These are phyloP conservation scores for Colletotrichum phormii DNA, from an alignment of 2,329 filamentous ascomycete species.

Conservation along the genomic window DNA sequence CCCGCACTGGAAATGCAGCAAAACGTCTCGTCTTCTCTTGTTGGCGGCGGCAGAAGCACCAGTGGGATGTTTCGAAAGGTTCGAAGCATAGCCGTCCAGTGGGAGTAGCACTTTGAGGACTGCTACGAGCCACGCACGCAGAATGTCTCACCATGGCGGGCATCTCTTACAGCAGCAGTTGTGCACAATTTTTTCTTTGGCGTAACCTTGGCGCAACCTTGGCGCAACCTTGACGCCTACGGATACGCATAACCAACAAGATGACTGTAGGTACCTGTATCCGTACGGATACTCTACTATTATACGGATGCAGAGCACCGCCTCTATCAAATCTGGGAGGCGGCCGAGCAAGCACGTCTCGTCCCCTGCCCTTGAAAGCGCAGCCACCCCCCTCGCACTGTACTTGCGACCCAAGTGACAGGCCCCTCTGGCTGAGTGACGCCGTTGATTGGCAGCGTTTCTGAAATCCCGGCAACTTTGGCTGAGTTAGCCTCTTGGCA, in stretches of 20 bases:
- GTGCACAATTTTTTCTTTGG: not conserved
- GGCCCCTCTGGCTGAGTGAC: not conserved
- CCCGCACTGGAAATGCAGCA: not conserved
- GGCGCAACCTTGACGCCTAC: not conserved
- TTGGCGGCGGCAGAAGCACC: constrained; percentile 2
- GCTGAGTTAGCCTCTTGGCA: constrained; percentile 20
- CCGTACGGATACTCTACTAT: not conserved
- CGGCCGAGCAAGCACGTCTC: constrained; percentile 13
- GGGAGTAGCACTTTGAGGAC: not conserved
- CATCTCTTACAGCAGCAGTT: constrained; percentile 7
- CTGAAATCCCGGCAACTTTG: constrained; percentile 23
- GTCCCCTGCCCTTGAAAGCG: constrained; percentile 3
- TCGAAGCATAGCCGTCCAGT: not conserved
- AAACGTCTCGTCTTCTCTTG: not conserved
- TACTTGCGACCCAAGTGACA: constrained; percentile 27
- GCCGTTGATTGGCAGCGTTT: constrained; percentile 12
- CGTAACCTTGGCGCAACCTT: too few relatives aligned
- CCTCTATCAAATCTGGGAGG: not conserved
- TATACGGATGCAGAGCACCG: not conserved
- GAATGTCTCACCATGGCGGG: constrained; percentile 32
- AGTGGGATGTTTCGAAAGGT: constrained; percentile 6
- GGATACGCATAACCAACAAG: not conserved
- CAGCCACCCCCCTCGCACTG: constrained; percentile 19
- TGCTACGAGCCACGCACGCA: not conserved
- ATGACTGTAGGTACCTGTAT: not conserved